phyloP scores from a whole-genome alignment of 148 eudicot genomes.

The Salicornia ramosissima region DNA sequence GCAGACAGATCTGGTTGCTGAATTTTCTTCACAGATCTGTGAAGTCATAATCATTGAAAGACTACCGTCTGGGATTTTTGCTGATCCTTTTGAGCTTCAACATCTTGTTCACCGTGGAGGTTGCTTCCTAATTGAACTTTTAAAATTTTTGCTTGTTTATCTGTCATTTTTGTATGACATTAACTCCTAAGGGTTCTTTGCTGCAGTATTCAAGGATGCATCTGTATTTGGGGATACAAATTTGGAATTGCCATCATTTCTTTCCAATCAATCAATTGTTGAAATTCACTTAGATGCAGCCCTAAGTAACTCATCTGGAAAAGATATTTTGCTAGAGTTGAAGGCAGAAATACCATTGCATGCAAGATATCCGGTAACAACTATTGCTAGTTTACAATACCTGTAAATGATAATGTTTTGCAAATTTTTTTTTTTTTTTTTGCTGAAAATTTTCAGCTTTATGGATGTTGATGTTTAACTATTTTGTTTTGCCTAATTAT shows the following conservation, averaged over 20 bases:
- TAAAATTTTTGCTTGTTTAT: background rate
- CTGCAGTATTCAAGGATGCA: conserved; percentile 62
- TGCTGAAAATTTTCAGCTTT: background rate
- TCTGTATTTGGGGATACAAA: conserved; percentile 83
- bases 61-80: conserved; percentile 78
- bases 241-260: conserved; percentile 78
- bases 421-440: too few species aligned
- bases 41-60: conserved; percentile 62
- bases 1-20: conserved; percentile 27
- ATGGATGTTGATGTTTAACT: background rate
- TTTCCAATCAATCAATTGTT: conserved; percentile 67
- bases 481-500: background rate
- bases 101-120: conserved; percentile 68
- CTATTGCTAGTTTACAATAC: background rate
- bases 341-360: conserved; percentile 65
- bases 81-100: conserved; percentile 91
- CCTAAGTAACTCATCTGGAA: conserved; percentile 22
- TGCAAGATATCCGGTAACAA: conserved; percentile 71
- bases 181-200: conserved; percentile 4
- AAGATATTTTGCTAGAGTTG: conserved; percentile 33
- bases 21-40: conserved; percentile 38
- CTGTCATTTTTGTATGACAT: background rate
- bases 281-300: conserved; percentile 63
- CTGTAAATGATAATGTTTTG: background rate
- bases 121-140: conserved; percentile 29